Evolutionary conservation across 192 early-diverging fungal genomes (phyloP).

Genomic region (Rhizophagus sp.): DNA sequence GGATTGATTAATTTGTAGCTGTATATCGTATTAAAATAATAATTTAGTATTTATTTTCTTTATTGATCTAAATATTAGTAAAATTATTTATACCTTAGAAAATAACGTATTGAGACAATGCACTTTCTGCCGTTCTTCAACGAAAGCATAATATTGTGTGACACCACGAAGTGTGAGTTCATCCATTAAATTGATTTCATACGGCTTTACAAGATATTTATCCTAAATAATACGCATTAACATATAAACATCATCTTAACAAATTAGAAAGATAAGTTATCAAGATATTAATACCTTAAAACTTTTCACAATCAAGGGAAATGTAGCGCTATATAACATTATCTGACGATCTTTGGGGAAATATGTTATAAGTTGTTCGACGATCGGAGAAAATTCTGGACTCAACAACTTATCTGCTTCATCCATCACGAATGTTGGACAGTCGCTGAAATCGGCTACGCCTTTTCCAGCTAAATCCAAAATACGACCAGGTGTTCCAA

Average conservation of each 20-base stretch:
- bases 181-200: conserved; percentile 99
- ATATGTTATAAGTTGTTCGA: conserved; percentile 93
- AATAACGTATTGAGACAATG: conserved; percentile 94
- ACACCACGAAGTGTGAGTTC: conserved; percentile 97
- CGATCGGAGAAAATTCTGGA: conserved; percentile 98
- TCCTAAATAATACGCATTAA: conserved; percentile 46
- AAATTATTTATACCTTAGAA: conserved; percentile 67
- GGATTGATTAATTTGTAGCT: conserved; percentile 99
- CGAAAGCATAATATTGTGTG: conserved; percentile 99
- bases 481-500: conserved; percentile 96
- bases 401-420: conserved; percentile 99
- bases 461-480: conserved; percentile 95
- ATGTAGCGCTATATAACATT: conserved; percentile 95
- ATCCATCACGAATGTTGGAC: conserved; percentile 96
- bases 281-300: conserved; percentile 67
- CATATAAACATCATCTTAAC: neutral
- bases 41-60: neutral
- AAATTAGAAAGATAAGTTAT: neutral
- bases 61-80: too few relatives aligned
- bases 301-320: conserved; percentile 95
- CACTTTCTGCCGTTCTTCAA: conserved; percentile 98
- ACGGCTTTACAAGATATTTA: conserved; percentile 92
- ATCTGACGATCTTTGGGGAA: conserved; percentile 91
- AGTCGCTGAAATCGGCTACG: conserved; percentile 88
- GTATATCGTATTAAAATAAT: neutral